These are phyloP conservation scores for Monosporascus sp. DNA, from an alignment of 2,329 filamentous ascomycete genomes.

Conservation along the genomic window DNA sequence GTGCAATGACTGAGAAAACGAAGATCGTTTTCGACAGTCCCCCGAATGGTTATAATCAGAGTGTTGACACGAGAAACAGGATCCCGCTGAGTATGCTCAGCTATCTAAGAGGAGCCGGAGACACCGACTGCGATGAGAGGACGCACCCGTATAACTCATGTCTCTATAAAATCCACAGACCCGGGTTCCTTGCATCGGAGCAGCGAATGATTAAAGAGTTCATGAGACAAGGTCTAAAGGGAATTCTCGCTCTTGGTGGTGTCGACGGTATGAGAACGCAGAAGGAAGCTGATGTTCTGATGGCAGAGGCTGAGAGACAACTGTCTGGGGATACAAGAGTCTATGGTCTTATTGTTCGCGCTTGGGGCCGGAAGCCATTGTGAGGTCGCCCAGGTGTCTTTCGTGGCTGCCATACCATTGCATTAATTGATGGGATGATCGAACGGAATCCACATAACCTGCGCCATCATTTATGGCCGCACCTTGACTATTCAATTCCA, in stretches of 20 bases:
- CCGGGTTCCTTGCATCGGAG: slow-evolving; percentile 4
- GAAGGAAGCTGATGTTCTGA: slow-evolving; percentile 7
- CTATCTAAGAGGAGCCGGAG: slow-evolving; percentile 9
- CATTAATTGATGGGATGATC: no score
- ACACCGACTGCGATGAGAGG: slow-evolving; percentile 7
- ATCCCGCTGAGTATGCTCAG: slow-evolving; percentile 8
- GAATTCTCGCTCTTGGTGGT: slow-evolving; percentile 9
- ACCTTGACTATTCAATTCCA: no score
- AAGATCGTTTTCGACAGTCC: no score
- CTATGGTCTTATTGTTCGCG: slow-evolving; percentile 5
- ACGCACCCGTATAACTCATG: slow-evolving; percentile 5
- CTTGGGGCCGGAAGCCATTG: slow-evolving; percentile 11
- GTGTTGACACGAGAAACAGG: background rate
- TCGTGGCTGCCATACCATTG: no score
- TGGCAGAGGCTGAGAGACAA: slow-evolving; percentile 2
- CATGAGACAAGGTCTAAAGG: slow-evolving; percentile 5
- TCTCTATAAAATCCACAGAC: slow-evolving; percentile 2
- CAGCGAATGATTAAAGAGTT: slow-evolving; percentile 1
- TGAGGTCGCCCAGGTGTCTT: background rate
- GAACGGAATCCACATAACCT: no score
- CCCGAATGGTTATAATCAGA: no score
- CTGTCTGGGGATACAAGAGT: slow-evolving; percentile 5
- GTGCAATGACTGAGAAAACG: background rate
- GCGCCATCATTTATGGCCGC: no score
- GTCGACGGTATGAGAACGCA: slow-evolving; percentile 10